Conservation (phyloP, 2,329 filamentous ascomycete genomes). For the Coleophoma cylindrospora region DNA sequence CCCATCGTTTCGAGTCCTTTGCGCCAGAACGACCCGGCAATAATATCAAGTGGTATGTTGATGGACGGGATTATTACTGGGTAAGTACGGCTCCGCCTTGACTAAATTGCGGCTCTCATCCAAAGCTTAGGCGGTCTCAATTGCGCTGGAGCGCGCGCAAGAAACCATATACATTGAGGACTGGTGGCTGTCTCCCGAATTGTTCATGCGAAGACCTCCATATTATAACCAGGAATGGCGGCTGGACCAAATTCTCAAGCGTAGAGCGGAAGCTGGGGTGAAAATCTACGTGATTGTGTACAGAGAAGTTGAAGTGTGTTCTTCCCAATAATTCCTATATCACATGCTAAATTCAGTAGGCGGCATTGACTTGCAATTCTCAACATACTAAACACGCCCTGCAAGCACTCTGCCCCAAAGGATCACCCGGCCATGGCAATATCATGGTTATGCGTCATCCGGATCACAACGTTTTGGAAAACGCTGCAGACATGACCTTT, state of each 20-base stretch:
- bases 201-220: constrained; percentile 82
- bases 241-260: constrained; percentile 80
- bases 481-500: constrained; percentile 91
- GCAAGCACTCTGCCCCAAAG: constrained; percentile 73
- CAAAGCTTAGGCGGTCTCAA: constrained; percentile 61
- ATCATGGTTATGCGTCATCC: constrained; percentile 88
- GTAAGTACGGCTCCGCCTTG: constrained; percentile 25
- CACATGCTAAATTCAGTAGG: constrained; percentile 39
- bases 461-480: constrained; percentile 92
- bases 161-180: constrained; percentile 95
- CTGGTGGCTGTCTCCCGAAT: constrained; percentile 92
- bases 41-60: constrained; percentile 93
- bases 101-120: no score
- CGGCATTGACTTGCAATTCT: constrained; percentile 86
- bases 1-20: constrained; percentile 83
- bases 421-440: constrained; percentile 77
- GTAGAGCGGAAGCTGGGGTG: constrained; percentile 84
- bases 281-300: constrained; percentile 94
- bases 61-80: constrained; percentile 94
- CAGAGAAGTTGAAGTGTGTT: constrained; percentile 53
- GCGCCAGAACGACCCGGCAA: constrained; percentile 85
- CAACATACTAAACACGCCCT: constrained; percentile 87
- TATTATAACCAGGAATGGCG: constrained; percentile 80
- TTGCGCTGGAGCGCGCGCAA: constrained; percentile 81
- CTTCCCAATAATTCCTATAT: background rate